These are phyloP conservation scores for Phytophthora sojae DNA, from an alignment of 352 stramenopile species.

Conservation along the genomic window DNA sequence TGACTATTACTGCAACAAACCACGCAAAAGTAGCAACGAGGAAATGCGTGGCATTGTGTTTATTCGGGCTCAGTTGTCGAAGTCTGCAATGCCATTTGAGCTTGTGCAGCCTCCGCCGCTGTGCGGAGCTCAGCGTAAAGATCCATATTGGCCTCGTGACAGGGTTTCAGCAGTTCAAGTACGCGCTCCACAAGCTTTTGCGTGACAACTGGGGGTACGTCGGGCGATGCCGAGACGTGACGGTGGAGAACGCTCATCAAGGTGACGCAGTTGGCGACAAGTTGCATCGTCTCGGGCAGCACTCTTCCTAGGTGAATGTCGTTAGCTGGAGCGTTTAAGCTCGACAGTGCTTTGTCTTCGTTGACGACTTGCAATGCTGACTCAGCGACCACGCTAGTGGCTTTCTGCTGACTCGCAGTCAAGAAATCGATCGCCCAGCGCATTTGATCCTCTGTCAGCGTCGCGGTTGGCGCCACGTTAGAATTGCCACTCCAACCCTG, in stretches of 20 bases:
- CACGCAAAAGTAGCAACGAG: no score
- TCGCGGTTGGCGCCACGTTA: slow-evolving; percentile 22
- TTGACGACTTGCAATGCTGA: slow-evolving; percentile 24
- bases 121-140: slow-evolving; percentile 63
- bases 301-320: slow-evolving; percentile 17
- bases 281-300: slow-evolving; percentile 52
- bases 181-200: slow-evolving; percentile 72
- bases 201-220: slow-evolving; percentile 56
- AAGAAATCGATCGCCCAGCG: slow-evolving; percentile 75
- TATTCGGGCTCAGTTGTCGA: slow-evolving; percentile 19
- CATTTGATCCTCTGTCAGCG: slow-evolving; percentile 61
- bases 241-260: slow-evolving; percentile 61
- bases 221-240: slow-evolving; percentile 26
- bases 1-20: no score
- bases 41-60: not conserved
- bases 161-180: slow-evolving; percentile 66
- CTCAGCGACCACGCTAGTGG: slow-evolving; percentile 37
- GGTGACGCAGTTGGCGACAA: slow-evolving; percentile 63
- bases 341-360: slow-evolving; percentile 22
- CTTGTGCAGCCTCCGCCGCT: slow-evolving; percentile 42
- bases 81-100: slow-evolving; percentile 34
- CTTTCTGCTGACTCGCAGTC: slow-evolving; percentile 48
- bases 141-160: slow-evolving; percentile 66
- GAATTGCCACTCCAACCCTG: slow-evolving; percentile 9
- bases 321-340: slow-evolving; percentile 3